These are phyloP conservation scores for Salvia rosmarinus DNA, from an alignment of 257 asterid species.

Conservation along the genomic window DNA sequence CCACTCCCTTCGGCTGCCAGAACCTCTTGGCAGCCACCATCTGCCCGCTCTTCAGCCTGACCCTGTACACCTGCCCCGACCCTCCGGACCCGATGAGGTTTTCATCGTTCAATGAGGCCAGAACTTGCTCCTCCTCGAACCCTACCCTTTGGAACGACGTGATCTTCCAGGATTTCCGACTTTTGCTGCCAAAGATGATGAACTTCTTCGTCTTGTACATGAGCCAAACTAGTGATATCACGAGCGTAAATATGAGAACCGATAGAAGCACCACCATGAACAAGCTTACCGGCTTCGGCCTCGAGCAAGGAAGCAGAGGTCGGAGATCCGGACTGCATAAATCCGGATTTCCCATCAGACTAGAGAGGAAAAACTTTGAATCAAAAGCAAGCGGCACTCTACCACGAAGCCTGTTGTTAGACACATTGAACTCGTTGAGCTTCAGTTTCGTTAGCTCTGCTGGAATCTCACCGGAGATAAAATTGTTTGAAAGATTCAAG, in stretches of 20 bases:
- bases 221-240: constrained; percentile 56
- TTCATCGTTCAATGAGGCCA: constrained; percentile 54
- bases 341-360: constrained; percentile 66
- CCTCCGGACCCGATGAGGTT: constrained; percentile 80
- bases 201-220: constrained; percentile 55
- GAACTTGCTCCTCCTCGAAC: constrained; percentile 60
- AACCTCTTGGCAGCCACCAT: constrained; percentile 81
- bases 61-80: constrained; percentile 76
- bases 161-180: constrained; percentile 57
- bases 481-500: constrained; percentile 69
- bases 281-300: constrained; percentile 48
- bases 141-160: constrained; percentile 59
- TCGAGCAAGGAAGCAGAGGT: constrained; percentile 59
- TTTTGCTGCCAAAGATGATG: constrained; percentile 33
- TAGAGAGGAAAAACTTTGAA: constrained; percentile 41
- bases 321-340: constrained; percentile 66
- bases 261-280: constrained; percentile 54
- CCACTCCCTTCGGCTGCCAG: constrained; percentile 56
- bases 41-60: constrained; percentile 61
- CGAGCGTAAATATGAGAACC: constrained; percentile 51
- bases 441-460: constrained; percentile 55
- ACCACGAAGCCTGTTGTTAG: constrained; percentile 79
- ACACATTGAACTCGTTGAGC: constrained; percentile 67
- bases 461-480: constrained; percentile 68
- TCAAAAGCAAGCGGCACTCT: constrained; percentile 62